Conservation (phyloP, 768 basidiomycete species). For the Rossbeevera mucosa region DNA sequence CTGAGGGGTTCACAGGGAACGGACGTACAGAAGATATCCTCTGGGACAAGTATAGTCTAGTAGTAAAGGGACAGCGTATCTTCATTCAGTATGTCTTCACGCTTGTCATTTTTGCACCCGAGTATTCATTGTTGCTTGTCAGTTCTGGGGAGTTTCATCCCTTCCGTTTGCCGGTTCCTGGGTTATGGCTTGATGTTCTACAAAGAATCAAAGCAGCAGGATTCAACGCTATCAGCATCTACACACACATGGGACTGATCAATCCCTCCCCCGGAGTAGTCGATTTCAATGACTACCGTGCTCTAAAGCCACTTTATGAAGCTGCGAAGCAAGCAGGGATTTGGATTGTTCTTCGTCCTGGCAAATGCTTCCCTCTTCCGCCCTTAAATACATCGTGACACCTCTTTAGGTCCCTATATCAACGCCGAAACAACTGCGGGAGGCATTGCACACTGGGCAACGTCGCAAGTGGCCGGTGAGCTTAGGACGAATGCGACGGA, state of each 20-base stretch:
- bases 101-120: neutral
- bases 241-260: conserved; percentile 74
- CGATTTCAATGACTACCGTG: conserved; percentile 69
- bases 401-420: conserved; percentile 43
- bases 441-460: conserved; percentile 67
- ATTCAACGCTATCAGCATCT: conserved; percentile 72
- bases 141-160: conserved; percentile 87
- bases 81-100: conserved; percentile 59
- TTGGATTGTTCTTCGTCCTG: conserved; percentile 77
- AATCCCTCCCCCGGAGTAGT: conserved; percentile 72
- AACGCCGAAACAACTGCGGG: conserved; percentile 82
- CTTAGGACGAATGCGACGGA: conserved; percentile 69
- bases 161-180: conserved; percentile 74
- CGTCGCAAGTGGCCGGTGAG: conserved; percentile 57
- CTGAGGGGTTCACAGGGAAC: conserved; percentile 21
- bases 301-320: conserved; percentile 65
- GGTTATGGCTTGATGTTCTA: conserved; percentile 77
- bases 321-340: conserved; percentile 70
- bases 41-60: conserved; percentile 71
- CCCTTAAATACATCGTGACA: neutral
- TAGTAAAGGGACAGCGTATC: conserved; percentile 62
- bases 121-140: neutral
- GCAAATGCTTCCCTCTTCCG: conserved; percentile 31
- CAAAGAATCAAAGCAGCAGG: conserved; percentile 80
- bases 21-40: conserved; percentile 37